Evolutionary conservation across 1,139 yeast genomes (phyloP).

Genomic region (Ogataea hybrid): DNA sequence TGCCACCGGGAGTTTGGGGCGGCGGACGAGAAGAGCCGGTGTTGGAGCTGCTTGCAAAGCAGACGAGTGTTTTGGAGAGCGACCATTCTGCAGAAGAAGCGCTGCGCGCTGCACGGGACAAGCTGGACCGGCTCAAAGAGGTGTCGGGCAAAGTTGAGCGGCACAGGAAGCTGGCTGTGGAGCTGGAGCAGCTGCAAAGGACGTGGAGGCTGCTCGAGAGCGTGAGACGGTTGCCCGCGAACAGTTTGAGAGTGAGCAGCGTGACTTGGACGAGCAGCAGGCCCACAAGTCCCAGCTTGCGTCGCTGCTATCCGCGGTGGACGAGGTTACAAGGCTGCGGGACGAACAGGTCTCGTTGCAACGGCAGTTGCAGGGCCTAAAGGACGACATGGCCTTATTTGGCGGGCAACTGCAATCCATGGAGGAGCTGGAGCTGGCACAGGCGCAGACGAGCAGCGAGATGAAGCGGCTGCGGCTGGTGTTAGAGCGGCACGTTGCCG

Average conservation of each 20-base stretch:
- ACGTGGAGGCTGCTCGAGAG: background rate
- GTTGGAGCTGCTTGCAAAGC: slow-evolving; percentile 23
- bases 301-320: slow-evolving; percentile 19
- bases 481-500: slow-evolving; percentile 44
- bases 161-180: background rate
- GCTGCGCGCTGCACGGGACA: slow-evolving; percentile 22
- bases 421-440: slow-evolving; percentile 52
- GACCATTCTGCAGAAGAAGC: slow-evolving; percentile 21
- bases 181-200: background rate
- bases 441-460: slow-evolving; percentile 41
- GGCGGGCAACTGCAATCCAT: slow-evolving; percentile 24
- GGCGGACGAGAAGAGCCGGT: slow-evolving; percentile 19
- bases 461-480: slow-evolving; percentile 46
- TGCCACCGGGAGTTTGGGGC: slow-evolving; percentile 62
- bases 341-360: slow-evolving; percentile 38
- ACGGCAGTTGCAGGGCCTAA: slow-evolving; percentile 37
- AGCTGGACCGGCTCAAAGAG: slow-evolving; percentile 26
- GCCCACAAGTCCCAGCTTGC: background rate
- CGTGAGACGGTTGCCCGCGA: background rate
- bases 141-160: slow-evolving; percentile 22
- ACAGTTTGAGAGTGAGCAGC: background rate
- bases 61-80: slow-evolving; percentile 24
- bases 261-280: background rate
- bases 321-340: slow-evolving; percentile 38
- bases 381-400: slow-evolving; percentile 32